Conservation (phyloP, 805 yeast genomes). For the Yamadazyma phyllophila region DNA sequence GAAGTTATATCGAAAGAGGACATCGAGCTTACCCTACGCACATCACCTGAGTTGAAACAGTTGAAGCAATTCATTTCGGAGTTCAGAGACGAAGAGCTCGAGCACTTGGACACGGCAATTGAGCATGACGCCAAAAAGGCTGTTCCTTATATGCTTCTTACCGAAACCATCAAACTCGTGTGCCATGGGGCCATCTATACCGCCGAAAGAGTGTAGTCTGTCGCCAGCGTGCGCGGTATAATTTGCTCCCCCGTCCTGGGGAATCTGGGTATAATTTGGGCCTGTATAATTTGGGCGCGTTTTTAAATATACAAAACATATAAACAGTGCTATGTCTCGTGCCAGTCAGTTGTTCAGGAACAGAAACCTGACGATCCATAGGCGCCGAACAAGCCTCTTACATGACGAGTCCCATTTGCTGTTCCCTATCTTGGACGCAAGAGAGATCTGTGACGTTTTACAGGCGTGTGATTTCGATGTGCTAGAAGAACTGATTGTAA, state of each 20-base stretch:
- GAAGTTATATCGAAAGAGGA: conserved; percentile 20
- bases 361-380: conserved; percentile 21
- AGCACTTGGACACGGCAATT: conserved; percentile 91
- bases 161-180: conserved; percentile 80
- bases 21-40: conserved; percentile 23
- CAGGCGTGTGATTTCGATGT: conserved; percentile 62
- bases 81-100: conserved; percentile 92
- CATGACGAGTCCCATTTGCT: conserved; percentile 18
- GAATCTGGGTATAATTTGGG: not conserved
- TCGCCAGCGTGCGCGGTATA: not conserved
- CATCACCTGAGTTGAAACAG: conserved; percentile 53
- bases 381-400: conserved; percentile 17
- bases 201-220: conserved; percentile 72
- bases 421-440: conserved; percentile 60
- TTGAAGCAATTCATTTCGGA: conserved; percentile 63
- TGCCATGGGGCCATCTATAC: conserved; percentile 89
- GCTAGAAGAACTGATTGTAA: conserved; percentile 54
- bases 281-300: conserved; percentile 1
- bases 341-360: conserved; percentile 29
- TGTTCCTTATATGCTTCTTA: conserved; percentile 83
- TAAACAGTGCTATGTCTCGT: conserved; percentile 26
- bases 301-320: conserved; percentile 10
- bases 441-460: conserved; percentile 57
- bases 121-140: conserved; percentile 91
- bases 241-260: too few species aligned